Percentiles rank a stretch among this genome's conserved stretches.
Conservation (phyloP, 2,329 filamentous ascomycete species). For the Apiospora pterosperma region DNA sequence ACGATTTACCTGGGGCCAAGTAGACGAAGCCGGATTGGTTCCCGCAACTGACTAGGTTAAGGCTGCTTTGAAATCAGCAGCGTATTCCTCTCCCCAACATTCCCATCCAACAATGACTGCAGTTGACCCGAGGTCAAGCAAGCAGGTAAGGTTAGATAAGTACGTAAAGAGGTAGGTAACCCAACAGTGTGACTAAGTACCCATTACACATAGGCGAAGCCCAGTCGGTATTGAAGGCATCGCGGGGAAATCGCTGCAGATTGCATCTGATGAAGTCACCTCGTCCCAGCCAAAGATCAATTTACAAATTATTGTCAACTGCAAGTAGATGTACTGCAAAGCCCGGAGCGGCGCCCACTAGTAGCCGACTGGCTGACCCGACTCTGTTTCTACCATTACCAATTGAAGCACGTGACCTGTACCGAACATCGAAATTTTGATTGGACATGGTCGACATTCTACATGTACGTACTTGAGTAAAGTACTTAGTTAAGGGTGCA, state of each 20-base stretch:
- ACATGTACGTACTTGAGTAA: no score
- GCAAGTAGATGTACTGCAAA: no score
- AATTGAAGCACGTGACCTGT: slow-evolving; percentile 5
- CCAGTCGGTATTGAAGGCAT: not conserved
- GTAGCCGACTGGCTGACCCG: slow-evolving; percentile 5
- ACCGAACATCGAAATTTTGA: slow-evolving; percentile 4
- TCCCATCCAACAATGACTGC: not conserved
- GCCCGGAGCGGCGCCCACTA: slow-evolving; percentile 2
- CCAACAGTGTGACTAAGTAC: no score
- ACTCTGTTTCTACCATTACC: not conserved
- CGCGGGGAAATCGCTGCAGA: not conserved
- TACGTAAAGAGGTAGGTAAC: not conserved
- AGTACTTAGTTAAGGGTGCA: not conserved
- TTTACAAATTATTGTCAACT: not conserved
- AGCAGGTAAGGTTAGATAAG: no score
- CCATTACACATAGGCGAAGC: not conserved
- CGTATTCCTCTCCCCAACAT: not conserved
- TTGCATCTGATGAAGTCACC: not conserved
- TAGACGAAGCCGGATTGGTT: not conserved
- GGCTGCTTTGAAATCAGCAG: slow-evolving; percentile 35
- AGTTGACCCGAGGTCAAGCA: not conserved
- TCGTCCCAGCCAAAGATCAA: not conserved
- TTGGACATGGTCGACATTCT: not conserved
- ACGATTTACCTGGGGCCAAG: slow-evolving; percentile 1
- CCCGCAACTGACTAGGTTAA: slow-evolving; percentile 8